Base-by-base conservation (phyloP, 2,329 filamentous ascomycete genomes). In the Magnaporthales sp. region DNA sequence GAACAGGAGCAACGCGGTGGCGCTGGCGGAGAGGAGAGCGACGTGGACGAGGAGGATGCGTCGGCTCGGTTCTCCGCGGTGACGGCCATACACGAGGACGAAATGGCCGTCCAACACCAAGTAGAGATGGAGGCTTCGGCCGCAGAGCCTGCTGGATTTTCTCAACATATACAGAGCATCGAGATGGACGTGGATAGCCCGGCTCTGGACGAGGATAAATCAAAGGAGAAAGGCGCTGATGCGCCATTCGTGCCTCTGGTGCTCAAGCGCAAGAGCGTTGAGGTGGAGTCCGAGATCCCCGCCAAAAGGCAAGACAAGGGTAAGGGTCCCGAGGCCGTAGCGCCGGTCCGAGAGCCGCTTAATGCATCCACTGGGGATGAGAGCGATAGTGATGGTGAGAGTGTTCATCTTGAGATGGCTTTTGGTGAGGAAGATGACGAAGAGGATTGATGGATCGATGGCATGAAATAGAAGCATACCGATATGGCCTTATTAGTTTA, bases 361-460 rank as follows among this genome's bases (percentile, higher is more conserved):
- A 62, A 32, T 11, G 67, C 62, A 0, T 77, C 77, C 4, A 80
- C 77, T 0, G 80, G 80, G n/a, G 80, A 81, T 24, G 80, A 80
- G 15, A 78, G 80, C 32, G 80, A 81, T 22, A 75, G 74, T 31
- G 83, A 86, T 61, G 54, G 61, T 67, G 83, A 81, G 66, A 86
- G 84, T 67, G 81, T 86, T 13, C 83, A 86, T 74, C 76, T 87
- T 67, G 84, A 86, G 66, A 86, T 86, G 83, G 84, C 85, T 62
- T 73, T 87, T 10, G 84, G 87, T 10, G 82, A 83, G 19, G 80
- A 82, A 10, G 79, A 81, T 0, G 80, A 81, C 0, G 78, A 77
- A 1, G 73, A 76, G 74, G 32, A 56, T 24, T 58, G 54, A 46
- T 46, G n/a, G 1, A 46, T 46, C 19, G 2, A 10, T n/a, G 15